Conservation (phyloP, 306 rosid genomes). For the Lotus japonicus region DNA sequence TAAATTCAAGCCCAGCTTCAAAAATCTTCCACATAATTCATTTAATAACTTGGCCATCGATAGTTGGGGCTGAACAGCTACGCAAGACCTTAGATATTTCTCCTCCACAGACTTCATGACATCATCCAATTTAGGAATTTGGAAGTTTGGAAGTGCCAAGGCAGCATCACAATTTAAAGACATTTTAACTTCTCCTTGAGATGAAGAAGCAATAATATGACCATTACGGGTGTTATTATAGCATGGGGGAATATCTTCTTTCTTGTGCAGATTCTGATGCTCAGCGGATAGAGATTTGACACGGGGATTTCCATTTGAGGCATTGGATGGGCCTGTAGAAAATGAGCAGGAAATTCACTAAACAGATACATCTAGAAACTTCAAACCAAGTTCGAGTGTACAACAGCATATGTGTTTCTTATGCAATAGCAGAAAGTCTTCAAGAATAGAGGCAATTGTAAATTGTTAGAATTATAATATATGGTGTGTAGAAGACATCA, state of each 20-base stretch:
- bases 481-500: not conserved
- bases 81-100: constrained; percentile 17
- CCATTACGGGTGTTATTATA: not conserved
- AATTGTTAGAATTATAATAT: not conserved
- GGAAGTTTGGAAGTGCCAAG: constrained; percentile 22
- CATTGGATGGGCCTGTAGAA: constrained; percentile 17
- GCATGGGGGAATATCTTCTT: constrained; percentile 1
- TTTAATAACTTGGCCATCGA: constrained; percentile 31
- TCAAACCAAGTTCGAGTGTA: not conserved
- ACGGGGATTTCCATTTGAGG: not conserved
- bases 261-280: constrained; percentile 3
- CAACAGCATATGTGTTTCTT: not conserved
- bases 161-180: constrained; percentile 30
- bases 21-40: constrained; percentile 32
- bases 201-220: constrained; percentile 36
- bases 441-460: not conserved
- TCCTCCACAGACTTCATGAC: constrained; percentile 37
- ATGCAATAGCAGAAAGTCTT: not conserved
- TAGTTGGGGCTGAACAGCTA: constrained; percentile 18
- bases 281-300: constrained; percentile 10
- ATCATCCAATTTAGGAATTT: constrained; percentile 23
- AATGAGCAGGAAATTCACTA: not conserved
- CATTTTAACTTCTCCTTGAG: constrained; percentile 36
- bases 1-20: constrained; percentile 28
- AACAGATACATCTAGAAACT: not conserved